Base-by-base conservation (phyloP, 805 yeast genomes). In the Spathaspora arborariae region DNA sequence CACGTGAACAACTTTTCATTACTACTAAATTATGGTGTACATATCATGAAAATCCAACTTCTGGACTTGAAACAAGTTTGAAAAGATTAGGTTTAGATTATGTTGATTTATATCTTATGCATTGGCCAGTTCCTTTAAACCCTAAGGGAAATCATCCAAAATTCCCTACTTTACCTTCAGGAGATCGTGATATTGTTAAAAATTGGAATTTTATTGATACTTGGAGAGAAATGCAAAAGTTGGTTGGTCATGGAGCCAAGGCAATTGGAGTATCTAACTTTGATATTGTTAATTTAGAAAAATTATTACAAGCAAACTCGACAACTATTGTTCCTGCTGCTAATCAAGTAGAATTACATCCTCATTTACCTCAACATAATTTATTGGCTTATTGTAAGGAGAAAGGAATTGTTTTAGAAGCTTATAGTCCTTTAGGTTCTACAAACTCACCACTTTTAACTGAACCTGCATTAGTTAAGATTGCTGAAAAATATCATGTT, bases 181-280 rank as follows among this genome's bases (percentile, higher is more conserved):
- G 72, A 6, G 63, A 63, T 20, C 64, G 73, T 39, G 67, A 64
- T 39, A 58, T 70, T 27, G 51, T 58, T 19, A 45, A 53, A 15
- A 69, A 61, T 44, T 60, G 70, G 64, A 57, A 63, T 48, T 80
- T 74, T 58, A 60, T 78, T 51, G 74, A 82, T 56, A 81, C 88
- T 18, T 86, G 81, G 44, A 47, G 37, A 18, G 51, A 51, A 8
- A 64, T 88, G 79, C 88, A 86, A 67, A 67, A 77, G 54, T 65
- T 85, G 43, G 72, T 79, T 37, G 67, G 67, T 22, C 60, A 76
- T 20, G 84, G 81, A n/a, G 71, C 79, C 22, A 78, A 72, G 54
- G 79, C 89, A 22, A 76, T 87, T 60, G 96, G 96, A 53, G 85
- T 87, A 34, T 83, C 90, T 33, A 87, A 87, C 68, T 79, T 82